Percentiles rank a stretch among this genome's conserved stretches.
These are phyloP conservation scores for Lodderomyces parapsilosis DNA, from an alignment of 1,139 yeast genomes.

Conservation along the genomic window DNA sequence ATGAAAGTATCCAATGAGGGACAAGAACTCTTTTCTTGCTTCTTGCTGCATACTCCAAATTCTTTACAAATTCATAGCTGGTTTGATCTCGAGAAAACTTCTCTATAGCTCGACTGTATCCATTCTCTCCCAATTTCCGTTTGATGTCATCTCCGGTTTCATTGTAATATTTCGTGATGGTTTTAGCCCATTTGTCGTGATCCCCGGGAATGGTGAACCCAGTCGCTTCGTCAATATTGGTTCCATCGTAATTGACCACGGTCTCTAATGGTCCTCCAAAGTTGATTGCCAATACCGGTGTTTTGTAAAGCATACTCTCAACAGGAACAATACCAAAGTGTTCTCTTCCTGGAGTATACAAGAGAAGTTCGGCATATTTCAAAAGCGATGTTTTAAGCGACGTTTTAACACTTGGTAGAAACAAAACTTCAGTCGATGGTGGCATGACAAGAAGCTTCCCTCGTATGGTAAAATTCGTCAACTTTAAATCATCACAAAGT, in stretches of 20 bases:
- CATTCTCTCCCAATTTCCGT: slow-evolving; percentile 44
- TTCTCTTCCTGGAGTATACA: slow-evolving; percentile 89
- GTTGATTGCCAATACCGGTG: slow-evolving; percentile 82
- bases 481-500: slow-evolving; percentile 44
- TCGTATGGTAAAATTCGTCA: slow-evolving; percentile 49
- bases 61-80: slow-evolving; percentile 49
- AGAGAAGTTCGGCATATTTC: slow-evolving; percentile 53
- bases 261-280: slow-evolving; percentile 95
- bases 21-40: background rate
- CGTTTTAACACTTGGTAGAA: slow-evolving; percentile 77
- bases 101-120: slow-evolving; percentile 48
- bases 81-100: slow-evolving; percentile 62
- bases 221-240: slow-evolving; percentile 50
- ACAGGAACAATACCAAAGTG: slow-evolving; percentile 98
- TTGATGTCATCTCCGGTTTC: slow-evolving; percentile 29
- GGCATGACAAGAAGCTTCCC: slow-evolving; percentile 42
- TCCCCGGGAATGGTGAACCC: slow-evolving; percentile 72
- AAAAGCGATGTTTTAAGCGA: slow-evolving; percentile 65
- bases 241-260: slow-evolving; percentile 45
- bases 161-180: slow-evolving; percentile 44
- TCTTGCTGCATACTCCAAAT: slow-evolving; percentile 15
- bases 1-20: slow-evolving; percentile 2
- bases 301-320: slow-evolving; percentile 84
- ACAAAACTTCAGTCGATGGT: slow-evolving; percentile 54
- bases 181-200: slow-evolving; percentile 61